Percentiles rank a stretch among this genome's conserved stretches.
Conservation (phyloP, 345 rosid genomes). For the Combretum micranthum region DNA sequence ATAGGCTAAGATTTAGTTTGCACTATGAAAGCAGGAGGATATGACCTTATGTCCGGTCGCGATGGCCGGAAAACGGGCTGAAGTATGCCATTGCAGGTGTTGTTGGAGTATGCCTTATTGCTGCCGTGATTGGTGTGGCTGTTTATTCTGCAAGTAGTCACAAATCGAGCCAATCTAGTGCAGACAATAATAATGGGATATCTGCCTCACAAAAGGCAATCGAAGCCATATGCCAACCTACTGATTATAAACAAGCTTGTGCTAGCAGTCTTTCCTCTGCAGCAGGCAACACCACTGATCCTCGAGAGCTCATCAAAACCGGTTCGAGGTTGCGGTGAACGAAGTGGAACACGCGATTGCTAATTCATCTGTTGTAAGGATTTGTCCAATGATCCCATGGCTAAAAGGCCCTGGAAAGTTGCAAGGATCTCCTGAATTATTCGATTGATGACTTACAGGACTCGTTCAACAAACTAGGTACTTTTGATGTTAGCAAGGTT, state of each 20-base stretch:
- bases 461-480: constrained; percentile 34
- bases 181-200: not conserved
- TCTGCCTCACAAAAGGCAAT: constrained; percentile 34
- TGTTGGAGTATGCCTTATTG: constrained; percentile 46
- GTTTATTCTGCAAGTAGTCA: constrained; percentile 17
- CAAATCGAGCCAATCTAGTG: too few species aligned
- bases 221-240: constrained; percentile 49
- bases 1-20: too few species aligned
- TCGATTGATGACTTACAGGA: constrained; percentile 49
- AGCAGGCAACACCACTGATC: constrained; percentile 40
- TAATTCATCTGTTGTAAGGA: constrained; percentile 32
- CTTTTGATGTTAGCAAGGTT: constrained; percentile 22
- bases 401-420: constrained; percentile 46
- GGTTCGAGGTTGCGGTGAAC: constrained; percentile 35
- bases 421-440: constrained; percentile 39
- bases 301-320: constrained; percentile 47
- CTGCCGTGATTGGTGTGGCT: constrained; percentile 53
- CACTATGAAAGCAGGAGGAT: not conserved
- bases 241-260: constrained; percentile 51
- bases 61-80: constrained; percentile 22
- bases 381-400: constrained; percentile 35
- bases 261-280: constrained; percentile 29
- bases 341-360: constrained; percentile 28
- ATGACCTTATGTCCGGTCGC: constrained; percentile 1
- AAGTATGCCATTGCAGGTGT: constrained; percentile 34